Evolutionary conservation across 257 asterid genomes (phyloP), one percentile per base, ranked within the genome.

Genomic region (Cruciata laevipes): DNA sequence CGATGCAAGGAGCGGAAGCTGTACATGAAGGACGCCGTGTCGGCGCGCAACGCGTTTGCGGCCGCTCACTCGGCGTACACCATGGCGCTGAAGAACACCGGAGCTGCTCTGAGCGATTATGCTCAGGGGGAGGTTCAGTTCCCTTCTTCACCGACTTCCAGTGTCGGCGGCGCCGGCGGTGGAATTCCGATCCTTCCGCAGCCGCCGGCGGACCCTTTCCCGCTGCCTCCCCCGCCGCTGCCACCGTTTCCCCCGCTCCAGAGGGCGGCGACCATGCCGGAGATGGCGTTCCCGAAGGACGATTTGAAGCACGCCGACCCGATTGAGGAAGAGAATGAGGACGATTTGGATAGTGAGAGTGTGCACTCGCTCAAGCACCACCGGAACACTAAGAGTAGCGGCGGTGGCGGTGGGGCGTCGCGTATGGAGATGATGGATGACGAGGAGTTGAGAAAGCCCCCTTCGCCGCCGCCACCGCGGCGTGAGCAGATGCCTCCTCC

Each of bases 61-160:
- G 95, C 97, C 2, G 97, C 99, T 6, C 97, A 94, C 76, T 85
- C 96, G 0, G 83, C 95, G 55, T 84, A 91, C 70, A 85, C 89
- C 66, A 81, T 88, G 90, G 85, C 96, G 6, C 75, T 94, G 59
- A 94, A 90, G 70, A 88, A 94, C 78, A 80, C 93, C 67, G 99
- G 99, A 58, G 97, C 97, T 33, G 96, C 97, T 49, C 90, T 94
- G 64, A 88, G 96, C 67, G 97, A 94, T 73, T 94, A 76, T 66
- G 90, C 96, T 31, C 87, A 84, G 14, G 97, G 95, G n/a, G 97
- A 92, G 73, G 96, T 79, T 56, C 74, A 78, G 25, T 74, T 64
- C 63, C 80, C 89, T 6, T 25, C 77, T 18, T 42, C 86, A 17
- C 17, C 55, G 20, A 47, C 83, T 42, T 40, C 73, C 9, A 16